Base-by-base conservation (phyloP, 495 filamentous ascomycete species). In the Neurospora sublineolata region DNA sequence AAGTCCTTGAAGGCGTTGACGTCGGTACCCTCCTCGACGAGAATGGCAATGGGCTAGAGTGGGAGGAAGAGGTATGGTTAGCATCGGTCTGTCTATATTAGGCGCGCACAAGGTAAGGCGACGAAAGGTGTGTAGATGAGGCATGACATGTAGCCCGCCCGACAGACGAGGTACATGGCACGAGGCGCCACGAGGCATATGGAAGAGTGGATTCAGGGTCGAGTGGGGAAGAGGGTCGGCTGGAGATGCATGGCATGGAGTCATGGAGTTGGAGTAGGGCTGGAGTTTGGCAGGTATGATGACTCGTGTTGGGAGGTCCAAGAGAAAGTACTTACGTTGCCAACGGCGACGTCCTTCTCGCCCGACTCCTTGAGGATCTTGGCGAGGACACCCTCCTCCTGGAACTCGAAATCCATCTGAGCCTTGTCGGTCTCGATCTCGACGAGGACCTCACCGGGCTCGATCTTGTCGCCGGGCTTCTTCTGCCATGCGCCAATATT, bases 341-440 rank as follows among this genome's bases (percentile, higher is more conserved):
- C 95, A 77, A 99, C 94, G 42, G 95, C 81, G 74, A 99, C 87
- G 80, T 98, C 96, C 85, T 98, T 98, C 82, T 92, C 93, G 64
- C 96, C 96, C 39, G 89, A 89, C 3, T 97, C 92, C 84, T 93
- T 97, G 81, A 99, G 82, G 72, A 98, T 88, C 88, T 97, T 98
- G 72, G 96, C 96, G 71, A 99, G 84, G 40, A 97, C 86, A 84
- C 96, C 95, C 79, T 99, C 95, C 75, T 99, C 95, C 82, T 99
- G 96, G 82, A 96, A 99, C 82, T 99, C 96, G 77, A 99, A 99
- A 86, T 99, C 96, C 96, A 99, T 99, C 83, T 99, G 96, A 52
- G 96, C 96, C 87, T 99, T 99, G 83, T 99, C 96, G 78, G 96
- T 99, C 86, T 99, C 96, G 79, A 99, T 98, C 86, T 99, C 96